These are phyloP conservation scores for Phialophora macrospora DNA, from an alignment of 2,329 filamentous ascomycete genomes.

Conservation along the genomic window DNA sequence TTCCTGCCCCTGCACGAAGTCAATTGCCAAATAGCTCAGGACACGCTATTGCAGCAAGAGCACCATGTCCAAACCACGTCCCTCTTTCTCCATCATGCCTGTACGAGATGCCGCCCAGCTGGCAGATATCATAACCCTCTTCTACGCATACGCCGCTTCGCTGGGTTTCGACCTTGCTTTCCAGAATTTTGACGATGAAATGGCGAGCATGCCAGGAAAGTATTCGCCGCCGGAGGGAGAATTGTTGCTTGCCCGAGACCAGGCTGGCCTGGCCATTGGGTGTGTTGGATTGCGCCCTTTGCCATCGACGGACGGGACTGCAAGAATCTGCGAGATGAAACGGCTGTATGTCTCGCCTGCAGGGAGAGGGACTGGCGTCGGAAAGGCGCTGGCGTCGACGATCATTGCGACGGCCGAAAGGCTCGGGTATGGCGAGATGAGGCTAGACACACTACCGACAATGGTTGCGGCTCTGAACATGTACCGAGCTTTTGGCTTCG, in stretches of 20 bases:
- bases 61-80: slow-evolving; percentile 12
- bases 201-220: slow-evolving; percentile 59
- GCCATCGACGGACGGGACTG: slow-evolving; percentile 4
- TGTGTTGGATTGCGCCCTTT: slow-evolving; percentile 37
- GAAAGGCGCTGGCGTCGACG: slow-evolving; percentile 53
- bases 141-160: slow-evolving; percentile 50
- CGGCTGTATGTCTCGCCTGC: slow-evolving; percentile 58
- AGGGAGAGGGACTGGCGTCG: slow-evolving; percentile 57
- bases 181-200: slow-evolving; percentile 60
- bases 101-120: slow-evolving; percentile 53
- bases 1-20: neutral
- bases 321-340: slow-evolving; percentile 60
- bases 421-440: slow-evolving; percentile 58
- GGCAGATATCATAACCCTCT: slow-evolving; percentile 49
- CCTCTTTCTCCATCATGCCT: slow-evolving; percentile 30
- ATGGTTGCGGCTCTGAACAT: slow-evolving; percentile 59
- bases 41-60: neutral
- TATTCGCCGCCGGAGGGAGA: slow-evolving; percentile 56
- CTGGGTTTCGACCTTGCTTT: slow-evolving; percentile 62
- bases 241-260: slow-evolving; percentile 54
- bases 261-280: slow-evolving; percentile 30
- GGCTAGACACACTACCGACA: slow-evolving; percentile 60
- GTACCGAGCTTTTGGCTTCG: slow-evolving; percentile 59
- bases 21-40: neutral
- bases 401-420: slow-evolving; percentile 53